A percentile compares a stretch with the other conserved stretches of the same genome.
Conservation (phyloP, 371 early-diverging fungal species). For the Sporodiniella umbellata region DNA sequence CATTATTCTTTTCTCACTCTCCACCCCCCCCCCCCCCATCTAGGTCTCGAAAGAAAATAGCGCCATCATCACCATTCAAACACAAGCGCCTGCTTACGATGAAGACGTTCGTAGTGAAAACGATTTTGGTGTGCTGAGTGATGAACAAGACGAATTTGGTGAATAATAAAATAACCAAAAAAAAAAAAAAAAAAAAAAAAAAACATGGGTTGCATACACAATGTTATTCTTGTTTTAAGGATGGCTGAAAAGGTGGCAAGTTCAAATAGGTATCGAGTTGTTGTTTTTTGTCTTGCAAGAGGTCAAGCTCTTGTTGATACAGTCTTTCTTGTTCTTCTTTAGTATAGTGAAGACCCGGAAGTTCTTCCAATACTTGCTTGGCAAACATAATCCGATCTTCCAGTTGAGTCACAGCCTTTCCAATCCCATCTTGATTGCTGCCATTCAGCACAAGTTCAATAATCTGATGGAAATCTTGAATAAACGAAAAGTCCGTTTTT, state of each 20-base stretch:
- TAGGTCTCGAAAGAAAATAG: slow-evolving; percentile 46
- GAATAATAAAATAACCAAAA: no score
- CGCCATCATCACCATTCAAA: slow-evolving; percentile 66
- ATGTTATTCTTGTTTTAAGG: background rate
- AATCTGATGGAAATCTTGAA: slow-evolving; percentile 34
- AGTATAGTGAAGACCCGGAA: slow-evolving; percentile 47
- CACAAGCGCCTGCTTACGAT: slow-evolving; percentile 65
- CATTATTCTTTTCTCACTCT: background rate
- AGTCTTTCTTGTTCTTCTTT: slow-evolving; percentile 44
- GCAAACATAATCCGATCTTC: slow-evolving; percentile 40
- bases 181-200: no score
- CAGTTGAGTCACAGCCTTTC: slow-evolving; percentile 41
- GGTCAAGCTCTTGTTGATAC: slow-evolving; percentile 25
- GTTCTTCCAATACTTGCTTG: slow-evolving; percentile 33
- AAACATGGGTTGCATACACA: no score
- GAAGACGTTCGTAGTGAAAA: slow-evolving; percentile 57
- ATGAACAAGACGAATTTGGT: slow-evolving; percentile 18
- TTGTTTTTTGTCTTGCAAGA: slow-evolving; percentile 28
- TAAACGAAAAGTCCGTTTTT: slow-evolving; percentile 43
- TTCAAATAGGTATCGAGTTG: slow-evolving; percentile 16
- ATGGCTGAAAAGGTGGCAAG: background rate
- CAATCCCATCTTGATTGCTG: slow-evolving; percentile 35
- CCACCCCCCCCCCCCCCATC: background rate
- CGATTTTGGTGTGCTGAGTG: slow-evolving; percentile 51
- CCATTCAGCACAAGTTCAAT: slow-evolving; percentile 33